phyloP scores from a whole-genome alignment of 805 yeast species.

The Saitoella complicata region DNA sequence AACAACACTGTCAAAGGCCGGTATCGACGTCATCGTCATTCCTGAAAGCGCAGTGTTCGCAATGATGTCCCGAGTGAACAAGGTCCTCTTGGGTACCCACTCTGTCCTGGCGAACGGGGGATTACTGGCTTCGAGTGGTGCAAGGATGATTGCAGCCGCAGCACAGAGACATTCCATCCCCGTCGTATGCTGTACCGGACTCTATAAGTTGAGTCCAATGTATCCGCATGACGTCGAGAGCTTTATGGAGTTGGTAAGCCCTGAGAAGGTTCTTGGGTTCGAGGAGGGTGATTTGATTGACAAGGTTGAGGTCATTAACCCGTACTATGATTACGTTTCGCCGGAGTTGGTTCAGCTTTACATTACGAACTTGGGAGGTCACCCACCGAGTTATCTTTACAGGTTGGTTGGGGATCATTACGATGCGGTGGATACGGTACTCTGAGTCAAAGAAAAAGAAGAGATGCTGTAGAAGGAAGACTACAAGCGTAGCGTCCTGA shows the following conservation, averaged over 20 bases:
- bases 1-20: slow-evolving; percentile 59
- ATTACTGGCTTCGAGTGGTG: slow-evolving; percentile 76
- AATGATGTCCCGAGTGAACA: slow-evolving; percentile 93
- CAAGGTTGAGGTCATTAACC: slow-evolving; percentile 68
- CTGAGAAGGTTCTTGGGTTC: slow-evolving; percentile 73
- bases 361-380: slow-evolving; percentile 90
- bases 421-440: slow-evolving; percentile 58
- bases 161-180: slow-evolving; percentile 95
- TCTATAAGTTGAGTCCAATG: slow-evolving; percentile 79
- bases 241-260: slow-evolving; percentile 78
- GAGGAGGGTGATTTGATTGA: slow-evolving; percentile 48
- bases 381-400: slow-evolving; percentile 88
- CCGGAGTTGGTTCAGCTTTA: slow-evolving; percentile 91
- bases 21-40: slow-evolving; percentile 75
- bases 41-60: slow-evolving; percentile 91
- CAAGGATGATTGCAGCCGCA: slow-evolving; percentile 82
- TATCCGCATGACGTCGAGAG: slow-evolving; percentile 81
- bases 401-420: slow-evolving; percentile 91
- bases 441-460: neutral
- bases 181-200: slow-evolving; percentile 85
- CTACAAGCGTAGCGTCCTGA: too few species aligned
- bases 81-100: slow-evolving; percentile 82
- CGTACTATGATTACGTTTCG: slow-evolving; percentile 75
- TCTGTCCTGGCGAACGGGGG: slow-evolving; percentile 92
- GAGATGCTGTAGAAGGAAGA: too few species aligned